Percentiles rank a stretch among this genome's conserved stretches.
Evolutionary conservation across 306 rosid genomes (phyloP).

Genomic region (Quercus rubra): DNA sequence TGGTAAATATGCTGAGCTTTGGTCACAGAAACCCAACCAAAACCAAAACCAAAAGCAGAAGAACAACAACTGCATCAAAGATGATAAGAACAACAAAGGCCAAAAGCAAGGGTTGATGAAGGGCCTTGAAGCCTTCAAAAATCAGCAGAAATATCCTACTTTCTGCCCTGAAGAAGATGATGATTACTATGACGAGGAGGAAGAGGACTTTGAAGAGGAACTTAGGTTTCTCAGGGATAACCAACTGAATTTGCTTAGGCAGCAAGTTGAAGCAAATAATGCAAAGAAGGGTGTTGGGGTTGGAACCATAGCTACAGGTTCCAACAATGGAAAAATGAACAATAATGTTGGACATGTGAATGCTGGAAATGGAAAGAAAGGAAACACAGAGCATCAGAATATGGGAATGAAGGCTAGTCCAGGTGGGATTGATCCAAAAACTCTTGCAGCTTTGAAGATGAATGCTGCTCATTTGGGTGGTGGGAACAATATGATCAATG

Average conservation of each 20-base stretch:
- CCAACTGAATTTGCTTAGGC: slow-evolving; percentile 50
- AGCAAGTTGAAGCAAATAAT: slow-evolving; percentile 50
- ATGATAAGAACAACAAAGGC: slow-evolving; percentile 46
- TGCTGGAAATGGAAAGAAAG: slow-evolving; percentile 54
- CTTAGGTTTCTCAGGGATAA: slow-evolving; percentile 45
- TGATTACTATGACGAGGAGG: slow-evolving; percentile 42
- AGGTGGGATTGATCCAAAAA: slow-evolving; percentile 52
- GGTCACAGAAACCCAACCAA: slow-evolving; percentile 61
- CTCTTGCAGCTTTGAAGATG: slow-evolving; percentile 63
- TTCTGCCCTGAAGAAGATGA: slow-evolving; percentile 53
- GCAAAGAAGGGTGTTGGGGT: slow-evolving; percentile 33
- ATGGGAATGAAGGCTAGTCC: slow-evolving; percentile 36
- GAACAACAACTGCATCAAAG: slow-evolving; percentile 51
- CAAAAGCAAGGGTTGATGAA: slow-evolving; percentile 47
- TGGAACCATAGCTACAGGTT: slow-evolving; percentile 28
- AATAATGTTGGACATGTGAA: slow-evolving; percentile 32
- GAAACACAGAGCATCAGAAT: slow-evolving; percentile 33
- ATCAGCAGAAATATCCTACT: slow-evolving; percentile 47
- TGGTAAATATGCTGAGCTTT: slow-evolving; percentile 80
- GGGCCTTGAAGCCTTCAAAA: slow-evolving; percentile 56
- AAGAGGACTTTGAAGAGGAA: slow-evolving; percentile 38
- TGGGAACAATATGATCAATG: slow-evolving; percentile 33
- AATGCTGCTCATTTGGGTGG: slow-evolving; percentile 46
- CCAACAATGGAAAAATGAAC: slow-evolving; percentile 39
- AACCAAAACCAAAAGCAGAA: slow-evolving; percentile 27